These are phyloP conservation scores for Cenchrus fungigraminus DNA, from an alignment of 176 grass and related monocot genomes.

Conservation along the genomic window DNA sequence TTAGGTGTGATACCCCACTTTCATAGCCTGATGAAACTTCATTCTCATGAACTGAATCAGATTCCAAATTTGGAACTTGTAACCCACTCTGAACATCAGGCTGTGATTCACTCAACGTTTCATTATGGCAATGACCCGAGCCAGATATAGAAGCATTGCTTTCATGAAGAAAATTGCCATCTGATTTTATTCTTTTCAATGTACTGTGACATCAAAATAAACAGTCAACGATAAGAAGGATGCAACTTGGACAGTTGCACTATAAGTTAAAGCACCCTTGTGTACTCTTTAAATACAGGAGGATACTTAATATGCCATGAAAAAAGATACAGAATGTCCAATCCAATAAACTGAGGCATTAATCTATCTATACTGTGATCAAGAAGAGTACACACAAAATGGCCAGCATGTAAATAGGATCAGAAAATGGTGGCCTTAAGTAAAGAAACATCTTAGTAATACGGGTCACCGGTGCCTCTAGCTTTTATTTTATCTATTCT, in stretches of 20 bases:
- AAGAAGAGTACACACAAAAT: not conserved
- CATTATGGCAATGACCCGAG: slow-evolving; percentile 37
- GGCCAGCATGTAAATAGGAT: no score
- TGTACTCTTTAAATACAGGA: not conserved
- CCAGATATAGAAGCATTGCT: slow-evolving; percentile 51
- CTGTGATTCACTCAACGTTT: slow-evolving; percentile 36
- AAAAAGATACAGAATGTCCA: not conserved
- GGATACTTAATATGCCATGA: not conserved
- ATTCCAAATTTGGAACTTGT: slow-evolving; percentile 36
- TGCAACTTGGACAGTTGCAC: not conserved
- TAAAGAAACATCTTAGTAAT: not conserved
- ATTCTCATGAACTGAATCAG: slow-evolving; percentile 38
- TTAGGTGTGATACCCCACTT: slow-evolving; percentile 48
- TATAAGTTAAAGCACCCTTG: not conserved
- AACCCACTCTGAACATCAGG: slow-evolving; percentile 34
- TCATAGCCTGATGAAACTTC: slow-evolving; percentile 43
- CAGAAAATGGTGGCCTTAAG: not conserved
- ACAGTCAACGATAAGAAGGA: slow-evolving; percentile 27
- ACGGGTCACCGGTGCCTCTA: not conserved
- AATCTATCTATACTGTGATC: not conserved
- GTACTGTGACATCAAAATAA: slow-evolving; percentile 62
- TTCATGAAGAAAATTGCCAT: slow-evolving; percentile 69
- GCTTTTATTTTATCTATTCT: not conserved
- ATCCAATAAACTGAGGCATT: no score
- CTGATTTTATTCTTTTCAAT: slow-evolving; percentile 81